A percentile compares a stretch with the other conserved stretches of the same genome.
Evolutionary conservation across 768 basidiomycete genomes (phyloP).

Genomic region (Phlebiopsis flavidoalba): DNA sequence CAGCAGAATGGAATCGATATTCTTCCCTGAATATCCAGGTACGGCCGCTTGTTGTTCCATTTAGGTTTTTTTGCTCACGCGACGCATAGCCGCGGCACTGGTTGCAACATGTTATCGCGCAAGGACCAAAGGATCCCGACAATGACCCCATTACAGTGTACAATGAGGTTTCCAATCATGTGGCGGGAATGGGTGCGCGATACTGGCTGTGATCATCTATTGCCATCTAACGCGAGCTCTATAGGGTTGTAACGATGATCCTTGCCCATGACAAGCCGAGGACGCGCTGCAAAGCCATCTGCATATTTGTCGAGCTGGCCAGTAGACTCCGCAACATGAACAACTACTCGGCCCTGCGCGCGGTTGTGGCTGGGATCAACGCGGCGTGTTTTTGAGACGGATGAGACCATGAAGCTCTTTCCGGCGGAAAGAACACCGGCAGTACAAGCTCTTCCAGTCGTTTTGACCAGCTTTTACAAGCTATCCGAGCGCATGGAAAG

Average conservation of each 20-base stretch:
- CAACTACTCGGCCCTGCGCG: constrained; percentile 91
- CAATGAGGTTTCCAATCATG: constrained; percentile 73
- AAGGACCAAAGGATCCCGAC: constrained; percentile 58
- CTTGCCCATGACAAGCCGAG: constrained; percentile 79
- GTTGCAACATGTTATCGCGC: constrained; percentile 72
- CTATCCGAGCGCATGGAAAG: constrained; percentile 78
- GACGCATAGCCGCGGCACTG: constrained; percentile 73
- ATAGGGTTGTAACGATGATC: constrained; percentile 88
- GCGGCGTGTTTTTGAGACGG: constrained; percentile 73
- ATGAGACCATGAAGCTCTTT: constrained; percentile 74
- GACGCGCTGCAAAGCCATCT: constrained; percentile 74
- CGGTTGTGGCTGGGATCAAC: constrained; percentile 92
- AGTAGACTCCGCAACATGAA: constrained; percentile 74
- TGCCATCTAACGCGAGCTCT: neutral
- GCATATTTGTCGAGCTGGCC: constrained; percentile 85
- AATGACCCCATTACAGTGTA: constrained; percentile 69
- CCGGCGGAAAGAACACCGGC: constrained; percentile 58
- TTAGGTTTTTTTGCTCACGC: constrained; percentile 7
- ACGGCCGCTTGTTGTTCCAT: constrained; percentile 15
- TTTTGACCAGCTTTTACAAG: constrained; percentile 83
- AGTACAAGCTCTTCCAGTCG: constrained; percentile 72
- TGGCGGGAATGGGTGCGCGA: constrained; percentile 74
- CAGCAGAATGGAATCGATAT: constrained; percentile 61
- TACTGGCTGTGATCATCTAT: neutral
- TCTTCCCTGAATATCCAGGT: constrained; percentile 80